These are phyloP conservation scores for Fusarium nygamai DNA, from an alignment of 2,329 filamentous ascomycete genomes.

Conservation along the genomic window DNA sequence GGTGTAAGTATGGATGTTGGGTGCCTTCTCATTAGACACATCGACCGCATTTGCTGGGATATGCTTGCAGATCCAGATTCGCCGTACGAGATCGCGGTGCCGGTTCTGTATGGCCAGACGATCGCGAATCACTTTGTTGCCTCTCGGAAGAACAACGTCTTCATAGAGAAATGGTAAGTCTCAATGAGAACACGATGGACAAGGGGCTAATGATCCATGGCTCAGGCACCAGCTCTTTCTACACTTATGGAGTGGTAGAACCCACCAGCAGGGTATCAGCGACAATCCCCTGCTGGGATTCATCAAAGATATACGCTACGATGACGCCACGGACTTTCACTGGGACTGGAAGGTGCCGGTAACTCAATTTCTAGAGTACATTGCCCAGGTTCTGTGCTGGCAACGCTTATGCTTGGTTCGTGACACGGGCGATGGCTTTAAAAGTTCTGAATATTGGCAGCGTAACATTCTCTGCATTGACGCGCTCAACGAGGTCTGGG, in stretches of 20 bases:
- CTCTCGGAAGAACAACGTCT: not conserved
- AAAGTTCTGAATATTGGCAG: not conserved
- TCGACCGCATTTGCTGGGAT: not conserved
- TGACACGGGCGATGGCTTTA: not conserved
- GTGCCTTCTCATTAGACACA: not conserved
- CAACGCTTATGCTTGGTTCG: not conserved
- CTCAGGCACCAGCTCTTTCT: not conserved
- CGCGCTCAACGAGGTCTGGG: not conserved
- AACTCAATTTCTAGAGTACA: not conserved
- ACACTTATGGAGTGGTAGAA: not conserved
- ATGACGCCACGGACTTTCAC: not conserved
- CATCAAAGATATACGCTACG: not conserved
- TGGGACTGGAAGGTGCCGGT: not conserved
- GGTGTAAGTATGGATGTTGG: not conserved
- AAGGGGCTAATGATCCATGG: not conserved
- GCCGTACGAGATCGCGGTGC: not conserved
- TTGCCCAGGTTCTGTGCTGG: not conserved
- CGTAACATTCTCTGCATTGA: not conserved
- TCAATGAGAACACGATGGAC: fast-evolving
- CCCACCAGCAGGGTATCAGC: not conserved
- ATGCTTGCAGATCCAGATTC: not conserved
- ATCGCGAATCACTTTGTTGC: not conserved
- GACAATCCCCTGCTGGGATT: not conserved
- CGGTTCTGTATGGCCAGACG: not conserved
- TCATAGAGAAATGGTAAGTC: not conserved